These are phyloP conservation scores for Gautieria morchelliformis DNA, from an alignment of 768 basidiomycete genomes.

Conservation along the genomic window DNA sequence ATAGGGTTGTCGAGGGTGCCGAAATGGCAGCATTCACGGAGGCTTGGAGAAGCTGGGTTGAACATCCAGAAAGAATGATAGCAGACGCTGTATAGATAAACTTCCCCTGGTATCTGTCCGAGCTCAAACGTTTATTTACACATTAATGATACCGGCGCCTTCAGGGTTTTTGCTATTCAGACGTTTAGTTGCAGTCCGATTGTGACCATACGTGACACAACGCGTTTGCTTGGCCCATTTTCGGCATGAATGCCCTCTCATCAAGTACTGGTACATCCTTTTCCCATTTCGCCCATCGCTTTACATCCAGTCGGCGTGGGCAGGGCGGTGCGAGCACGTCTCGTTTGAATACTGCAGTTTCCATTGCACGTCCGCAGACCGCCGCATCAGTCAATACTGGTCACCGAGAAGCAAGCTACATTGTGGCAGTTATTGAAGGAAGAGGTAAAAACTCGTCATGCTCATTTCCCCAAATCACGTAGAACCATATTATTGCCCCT, in stretches of 20 bases:
- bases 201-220: neutral
- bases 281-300: neutral
- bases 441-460: slow-evolving; percentile 26
- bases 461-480: neutral
- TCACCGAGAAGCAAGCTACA: slow-evolving; percentile 48
- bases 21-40: slow-evolving; percentile 86
- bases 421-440: slow-evolving; percentile 67
- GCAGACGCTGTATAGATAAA: slow-evolving; percentile 33
- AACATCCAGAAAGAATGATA: slow-evolving; percentile 61
- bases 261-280: neutral
- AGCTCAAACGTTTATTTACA: neutral
- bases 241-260: neutral
- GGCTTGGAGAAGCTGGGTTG: slow-evolving; percentile 73
- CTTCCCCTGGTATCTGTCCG: neutral
- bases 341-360: neutral
- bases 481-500: neutral
- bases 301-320: neutral
- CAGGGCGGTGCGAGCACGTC: neutral
- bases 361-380: slow-evolving; percentile 54
- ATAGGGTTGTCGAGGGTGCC: slow-evolving; percentile 81
- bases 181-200: too few species aligned
- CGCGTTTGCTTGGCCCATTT: neutral
- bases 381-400: slow-evolving; percentile 34
- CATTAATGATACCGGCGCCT: too few species aligned
- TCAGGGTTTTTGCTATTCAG: too few species aligned